Base-by-base conservation (phyloP, 257 asterid species). In the Nicotiana tabacum region DNA sequence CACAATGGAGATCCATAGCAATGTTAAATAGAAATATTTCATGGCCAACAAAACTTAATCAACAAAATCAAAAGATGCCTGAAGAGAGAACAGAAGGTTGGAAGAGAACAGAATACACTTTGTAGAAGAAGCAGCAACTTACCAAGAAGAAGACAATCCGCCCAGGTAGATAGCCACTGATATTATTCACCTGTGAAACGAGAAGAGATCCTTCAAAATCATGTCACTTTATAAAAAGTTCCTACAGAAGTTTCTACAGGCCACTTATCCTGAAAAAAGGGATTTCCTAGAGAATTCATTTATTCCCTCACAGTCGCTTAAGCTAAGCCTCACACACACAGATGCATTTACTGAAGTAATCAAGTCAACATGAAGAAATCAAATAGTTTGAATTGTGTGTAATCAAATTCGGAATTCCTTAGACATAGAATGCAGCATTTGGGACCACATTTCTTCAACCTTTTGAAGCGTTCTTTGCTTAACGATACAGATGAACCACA, bases 81-180 rank as follows among this genome's bases (percentile, higher is more conserved):
- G 27, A 74, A 43, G 39, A 74, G 13, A 48, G 37, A 66, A 37
- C 55, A 72, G 33, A 30, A 55, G 29, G 66, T 67, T 16, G 35
- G 27, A 27, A 66, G 37, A 24, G 32, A 67, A 18, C 21, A 55
- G 12, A 72, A 67, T 33, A 61, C 32, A 48, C 53, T 81, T 18
- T 9, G 51, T 77, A 70, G 58, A n/a, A 86, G 6, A 27, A 85
- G 77, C 57, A 37, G 72, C 55, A 81, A 84, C 96, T 66, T 96
- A 94, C 99, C 98, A 96, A 89, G 93, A 96, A 94, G 92, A 94
- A 96, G 77, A 96, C 99, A 77, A 96, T 96, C 77, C 99, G 90
- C 82, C 99, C 99, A 67, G 99, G 99, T 85, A 94, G 98, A 88
- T 96, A 96, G 77, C 98, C 98, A 87, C 99, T 94, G 72, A 96